phyloP scores from a whole-genome alignment of 306 rosid species.

The Acacia melanoxylon region DNA sequence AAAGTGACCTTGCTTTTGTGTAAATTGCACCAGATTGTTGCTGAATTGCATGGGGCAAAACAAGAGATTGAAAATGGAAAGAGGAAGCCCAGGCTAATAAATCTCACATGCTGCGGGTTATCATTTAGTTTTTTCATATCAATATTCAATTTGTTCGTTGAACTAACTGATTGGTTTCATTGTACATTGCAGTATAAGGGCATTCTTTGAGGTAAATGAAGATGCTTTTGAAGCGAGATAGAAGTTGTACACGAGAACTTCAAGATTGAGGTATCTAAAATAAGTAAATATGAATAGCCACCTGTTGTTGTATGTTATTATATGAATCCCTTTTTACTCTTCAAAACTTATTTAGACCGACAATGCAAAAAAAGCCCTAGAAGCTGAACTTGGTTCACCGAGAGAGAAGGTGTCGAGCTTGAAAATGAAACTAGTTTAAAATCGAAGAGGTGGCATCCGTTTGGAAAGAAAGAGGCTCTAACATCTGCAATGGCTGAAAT shows the following conservation, averaged over 20 bases:
- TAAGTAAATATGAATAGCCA: conserved; percentile 18
- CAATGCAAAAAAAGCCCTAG: conserved; percentile 58
- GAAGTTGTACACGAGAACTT: conserved; percentile 69
- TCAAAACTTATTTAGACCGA: conserved; percentile 57
- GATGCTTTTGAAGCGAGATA: conserved; percentile 85
- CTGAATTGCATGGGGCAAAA: conserved; percentile 60
- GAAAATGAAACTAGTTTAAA: conserved; percentile 71
- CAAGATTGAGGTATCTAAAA: conserved; percentile 70
- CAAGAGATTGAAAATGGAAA: conserved; percentile 77
- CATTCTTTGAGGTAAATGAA: conserved; percentile 90
- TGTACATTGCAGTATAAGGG: conserved; percentile 71
- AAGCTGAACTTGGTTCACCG: conserved; percentile 64
- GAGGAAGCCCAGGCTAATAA: conserved; percentile 76
- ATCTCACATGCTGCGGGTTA: conserved; percentile 92
- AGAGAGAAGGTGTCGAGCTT: conserved; percentile 74
- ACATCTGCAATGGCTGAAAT: conserved; percentile 71
- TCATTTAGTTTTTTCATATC: conserved; percentile 10
- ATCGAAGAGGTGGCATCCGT: conserved; percentile 81
- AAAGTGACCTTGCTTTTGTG: conserved; percentile 24
- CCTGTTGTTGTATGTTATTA: not conserved
- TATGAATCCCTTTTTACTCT: conserved; percentile 13
- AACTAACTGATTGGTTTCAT: conserved; percentile 29
- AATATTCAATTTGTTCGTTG: not conserved
- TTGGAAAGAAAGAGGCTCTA: conserved; percentile 78
- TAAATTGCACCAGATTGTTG: conserved; percentile 48